Evolutionary conservation across 1,284 basidiomycete genomes (phyloP).

Genomic region (Rhodotorula sp.): DNA sequence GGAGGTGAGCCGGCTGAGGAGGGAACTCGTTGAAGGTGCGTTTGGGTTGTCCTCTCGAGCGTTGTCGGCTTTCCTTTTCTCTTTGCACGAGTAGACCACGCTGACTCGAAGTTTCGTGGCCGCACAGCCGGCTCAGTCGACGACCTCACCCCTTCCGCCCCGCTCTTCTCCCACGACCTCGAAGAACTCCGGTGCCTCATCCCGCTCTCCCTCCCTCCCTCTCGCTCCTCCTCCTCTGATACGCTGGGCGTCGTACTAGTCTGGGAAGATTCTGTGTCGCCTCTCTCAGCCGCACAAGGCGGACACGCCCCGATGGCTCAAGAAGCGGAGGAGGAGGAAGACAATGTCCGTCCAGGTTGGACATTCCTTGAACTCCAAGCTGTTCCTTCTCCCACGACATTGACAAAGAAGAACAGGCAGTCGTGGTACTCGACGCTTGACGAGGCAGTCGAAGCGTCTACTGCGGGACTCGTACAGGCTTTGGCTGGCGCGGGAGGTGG

Average conservation of each 20-base stretch:
- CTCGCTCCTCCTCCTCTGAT: not conserved
- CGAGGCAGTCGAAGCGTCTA: not conserved
- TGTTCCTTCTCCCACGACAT: not conserved
- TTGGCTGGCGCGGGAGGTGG: not conserved
- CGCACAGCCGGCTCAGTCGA: conserved; percentile 2
- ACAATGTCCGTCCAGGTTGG: conserved; percentile 17
- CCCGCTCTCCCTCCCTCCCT: conserved; percentile 7
- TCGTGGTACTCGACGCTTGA: conserved; percentile 1
- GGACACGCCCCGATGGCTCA: not conserved
- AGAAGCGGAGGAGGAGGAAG: not conserved
- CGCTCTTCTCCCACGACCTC: conserved; percentile 14
- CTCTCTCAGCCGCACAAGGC: not conserved
- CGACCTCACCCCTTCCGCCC: conserved; percentile 9
- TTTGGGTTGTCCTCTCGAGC: too few species aligned
- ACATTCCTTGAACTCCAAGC: conserved; percentile 14
- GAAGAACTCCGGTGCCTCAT: conserved; percentile 12
- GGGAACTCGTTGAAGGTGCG: conserved; percentile 25
- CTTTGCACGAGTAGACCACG: too few species aligned
- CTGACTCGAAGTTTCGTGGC: too few species aligned
- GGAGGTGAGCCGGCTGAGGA: not conserved
- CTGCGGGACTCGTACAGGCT: not conserved
- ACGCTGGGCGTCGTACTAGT: conserved; percentile 19
- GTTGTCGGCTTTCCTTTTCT: not conserved
- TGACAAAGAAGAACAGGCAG: not conserved
- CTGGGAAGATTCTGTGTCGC: conserved; percentile 10